These are phyloP conservation scores for Raffaelea arxii DNA, from an alignment of 2,329 filamentous ascomycete species.

Conservation along the genomic window DNA sequence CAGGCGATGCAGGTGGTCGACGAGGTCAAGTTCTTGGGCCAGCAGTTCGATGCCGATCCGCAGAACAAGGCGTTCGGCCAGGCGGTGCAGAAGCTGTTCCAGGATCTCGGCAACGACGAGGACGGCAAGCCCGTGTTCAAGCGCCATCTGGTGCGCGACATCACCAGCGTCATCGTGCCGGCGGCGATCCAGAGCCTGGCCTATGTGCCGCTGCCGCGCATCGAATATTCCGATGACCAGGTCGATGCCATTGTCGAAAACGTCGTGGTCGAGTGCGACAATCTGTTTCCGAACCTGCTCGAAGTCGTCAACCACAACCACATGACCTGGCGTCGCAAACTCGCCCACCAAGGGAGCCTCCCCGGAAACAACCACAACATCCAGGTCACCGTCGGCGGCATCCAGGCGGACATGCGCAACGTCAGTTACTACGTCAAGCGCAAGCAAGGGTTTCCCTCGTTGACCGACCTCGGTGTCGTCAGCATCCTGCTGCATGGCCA, in stretches of 20 bases:
- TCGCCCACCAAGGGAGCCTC: slow-evolving; percentile 68
- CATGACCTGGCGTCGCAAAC: slow-evolving; percentile 90
- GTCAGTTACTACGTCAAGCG: slow-evolving; percentile 92
- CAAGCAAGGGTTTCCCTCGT: slow-evolving; percentile 83
- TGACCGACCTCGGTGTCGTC: slow-evolving; percentile 80
- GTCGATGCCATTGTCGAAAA: slow-evolving; percentile 91
- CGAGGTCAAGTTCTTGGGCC: slow-evolving; percentile 79
- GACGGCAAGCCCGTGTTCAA: slow-evolving; percentile 85
- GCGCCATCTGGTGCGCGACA: slow-evolving; percentile 80
- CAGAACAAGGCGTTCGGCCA: slow-evolving; percentile 74
- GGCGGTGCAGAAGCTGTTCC: slow-evolving; percentile 76
- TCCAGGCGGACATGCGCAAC: slow-evolving; percentile 86
- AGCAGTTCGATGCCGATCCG: slow-evolving; percentile 81
- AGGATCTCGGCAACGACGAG: slow-evolving; percentile 74
- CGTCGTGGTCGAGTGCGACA: slow-evolving; percentile 89
- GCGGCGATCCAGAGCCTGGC: slow-evolving; percentile 72
- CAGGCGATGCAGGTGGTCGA: slow-evolving; percentile 83
- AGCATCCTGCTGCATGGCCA: slow-evolving; percentile 81
- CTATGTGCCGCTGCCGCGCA: slow-evolving; percentile 87
- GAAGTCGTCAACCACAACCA: slow-evolving; percentile 90
- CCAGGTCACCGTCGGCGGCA: slow-evolving; percentile 75
- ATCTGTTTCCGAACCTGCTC: slow-evolving; percentile 85
- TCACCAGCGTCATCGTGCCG: slow-evolving; percentile 80
- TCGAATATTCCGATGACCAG: slow-evolving; percentile 79
- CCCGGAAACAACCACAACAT: slow-evolving; percentile 73